Evolutionary conservation across 129 eudicot species (phyloP).

Genomic region (Chrysanthemum makinoi): DNA sequence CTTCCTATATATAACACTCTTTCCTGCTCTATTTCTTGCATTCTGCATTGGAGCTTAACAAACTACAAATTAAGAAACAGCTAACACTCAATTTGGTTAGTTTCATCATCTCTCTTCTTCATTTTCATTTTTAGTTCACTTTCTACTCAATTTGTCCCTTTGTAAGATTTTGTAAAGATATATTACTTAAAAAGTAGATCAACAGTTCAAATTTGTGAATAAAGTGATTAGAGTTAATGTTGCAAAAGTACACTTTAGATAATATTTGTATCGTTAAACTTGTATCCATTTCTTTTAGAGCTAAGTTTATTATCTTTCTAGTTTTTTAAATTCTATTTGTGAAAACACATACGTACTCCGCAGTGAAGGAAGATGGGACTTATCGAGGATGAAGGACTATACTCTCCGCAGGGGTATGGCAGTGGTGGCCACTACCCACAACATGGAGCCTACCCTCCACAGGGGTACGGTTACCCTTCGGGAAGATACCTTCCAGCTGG

Average conservation of each 20-base stretch:
- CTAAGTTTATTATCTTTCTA: background rate
- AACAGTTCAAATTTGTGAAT: no score
- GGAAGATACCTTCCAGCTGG: conserved; percentile 27
- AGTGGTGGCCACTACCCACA: conserved; percentile 42
- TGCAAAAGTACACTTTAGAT: no score
- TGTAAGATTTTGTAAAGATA: background rate
- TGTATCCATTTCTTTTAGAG: background rate
- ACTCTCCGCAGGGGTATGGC: conserved; percentile 40
- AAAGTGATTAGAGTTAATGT: no score
- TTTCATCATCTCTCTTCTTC: background rate
- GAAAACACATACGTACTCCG: background rate
- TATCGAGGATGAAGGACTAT: conserved; percentile 52
- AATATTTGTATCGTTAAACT: no score
- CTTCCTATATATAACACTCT: conserved; percentile 28
- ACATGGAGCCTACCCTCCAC: conserved; percentile 29
- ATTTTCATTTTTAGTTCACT: background rate
- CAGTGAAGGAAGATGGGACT: conserved; percentile 24
- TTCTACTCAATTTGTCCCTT: background rate
- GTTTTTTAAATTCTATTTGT: background rate
- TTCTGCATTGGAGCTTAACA: conserved; percentile 6
- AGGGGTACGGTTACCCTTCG: conserved; percentile 39
- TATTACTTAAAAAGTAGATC: no score
- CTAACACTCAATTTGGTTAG: conserved; percentile 20
- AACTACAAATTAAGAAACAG: background rate
- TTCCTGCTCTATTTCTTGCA: conserved; percentile 5